A percentile compares a stretch with the other conserved stretches of the same genome.
Evolutionary conservation across 148 eudicot species (phyloP).

Genomic region (Amaranthus cruentus): DNA sequence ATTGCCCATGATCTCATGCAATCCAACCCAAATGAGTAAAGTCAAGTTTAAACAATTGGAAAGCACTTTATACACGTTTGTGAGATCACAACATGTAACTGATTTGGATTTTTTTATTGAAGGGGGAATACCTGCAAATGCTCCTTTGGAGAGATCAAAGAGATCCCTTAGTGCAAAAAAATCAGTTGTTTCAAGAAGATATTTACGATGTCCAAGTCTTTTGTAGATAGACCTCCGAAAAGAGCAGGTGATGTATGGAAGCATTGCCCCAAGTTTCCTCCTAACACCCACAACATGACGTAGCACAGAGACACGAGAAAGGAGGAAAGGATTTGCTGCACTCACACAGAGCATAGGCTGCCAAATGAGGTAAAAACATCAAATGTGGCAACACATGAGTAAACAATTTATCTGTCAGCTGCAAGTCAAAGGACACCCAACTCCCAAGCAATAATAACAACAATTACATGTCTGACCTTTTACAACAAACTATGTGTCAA

Average conservation of each 20-base stretch:
- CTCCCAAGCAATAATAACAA: background rate
- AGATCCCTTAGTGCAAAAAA: constrained; percentile 93
- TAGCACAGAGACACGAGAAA: constrained; percentile 74
- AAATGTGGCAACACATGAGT: background rate
- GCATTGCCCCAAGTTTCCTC: constrained; percentile 73
- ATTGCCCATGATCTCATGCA: background rate
- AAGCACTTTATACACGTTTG: background rate
- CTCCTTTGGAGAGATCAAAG: constrained; percentile 86
- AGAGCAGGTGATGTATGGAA: constrained; percentile 81
- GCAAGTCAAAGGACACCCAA: background rate
- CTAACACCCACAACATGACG: constrained; percentile 67
- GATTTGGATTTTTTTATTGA: background rate
- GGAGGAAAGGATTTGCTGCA: constrained; percentile 81
- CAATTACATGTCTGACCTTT: background rate
- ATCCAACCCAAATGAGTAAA: background rate
- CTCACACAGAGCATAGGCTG: constrained; percentile 99
- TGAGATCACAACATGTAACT: background rate
- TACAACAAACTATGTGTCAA: background rate
- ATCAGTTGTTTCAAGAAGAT: constrained; percentile 87
- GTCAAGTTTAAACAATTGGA: background rate
- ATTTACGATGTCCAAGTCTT: constrained; percentile 87
- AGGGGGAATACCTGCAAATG: constrained; percentile 69
- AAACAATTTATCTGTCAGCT: background rate
- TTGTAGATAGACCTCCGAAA: constrained; percentile 71
- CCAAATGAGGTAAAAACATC: constrained; percentile 22